These are phyloP conservation scores for Brassica balearica DNA, from an alignment of 441 rosid genomes.

Conservation along the genomic window DNA sequence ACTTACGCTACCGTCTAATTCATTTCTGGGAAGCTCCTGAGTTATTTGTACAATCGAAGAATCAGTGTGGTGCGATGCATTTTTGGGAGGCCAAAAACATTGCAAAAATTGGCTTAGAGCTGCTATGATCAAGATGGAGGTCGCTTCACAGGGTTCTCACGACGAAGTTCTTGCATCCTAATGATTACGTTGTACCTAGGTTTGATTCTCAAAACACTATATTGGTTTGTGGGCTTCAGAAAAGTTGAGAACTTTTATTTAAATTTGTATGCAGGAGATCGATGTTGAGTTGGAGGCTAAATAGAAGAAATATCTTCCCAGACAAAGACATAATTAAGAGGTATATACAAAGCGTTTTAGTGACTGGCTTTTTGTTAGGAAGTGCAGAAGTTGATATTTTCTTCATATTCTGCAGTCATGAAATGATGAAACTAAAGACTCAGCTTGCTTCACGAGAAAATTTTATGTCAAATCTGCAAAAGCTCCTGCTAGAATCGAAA, in stretches of 20 bases:
- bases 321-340: not conserved
- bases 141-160: not conserved
- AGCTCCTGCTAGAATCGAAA: not conserved
- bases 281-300: not conserved
- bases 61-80: not conserved
- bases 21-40: not conserved
- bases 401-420: not conserved
- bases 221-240: not conserved
- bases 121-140: not conserved
- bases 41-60: no score
- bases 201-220: not conserved
- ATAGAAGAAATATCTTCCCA: not conserved
- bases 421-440: not conserved
- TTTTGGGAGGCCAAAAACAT: not conserved
- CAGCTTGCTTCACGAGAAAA: not conserved
- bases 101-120: not conserved
- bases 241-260: not conserved
- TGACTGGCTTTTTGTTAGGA: not conserved
- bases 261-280: not conserved
- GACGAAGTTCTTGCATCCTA: not conserved
- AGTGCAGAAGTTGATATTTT: not conserved
- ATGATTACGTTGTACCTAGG: not conserved
- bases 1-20: not conserved
- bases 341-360: not conserved
- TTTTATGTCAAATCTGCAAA: not conserved